Base-by-base conservation (phyloP, 2,329 filamentous ascomycete genomes). In the Penicillium sp. region DNA sequence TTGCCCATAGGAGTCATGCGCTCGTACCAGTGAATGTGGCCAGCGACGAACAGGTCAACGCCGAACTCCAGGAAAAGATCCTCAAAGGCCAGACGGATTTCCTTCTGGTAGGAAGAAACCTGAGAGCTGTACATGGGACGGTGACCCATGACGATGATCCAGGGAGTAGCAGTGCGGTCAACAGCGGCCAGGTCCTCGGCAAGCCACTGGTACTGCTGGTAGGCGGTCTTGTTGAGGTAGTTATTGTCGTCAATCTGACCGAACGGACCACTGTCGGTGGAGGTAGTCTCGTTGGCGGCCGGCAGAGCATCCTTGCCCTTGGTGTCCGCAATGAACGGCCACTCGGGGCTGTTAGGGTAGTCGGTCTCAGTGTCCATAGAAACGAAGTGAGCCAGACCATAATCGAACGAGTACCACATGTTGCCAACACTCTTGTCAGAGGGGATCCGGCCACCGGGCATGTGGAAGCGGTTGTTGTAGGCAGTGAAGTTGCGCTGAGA, bases 321-420 rank as follows among this genome's bases (percentile, higher is more conserved):
- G 48, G 77, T 55, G 31, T 81, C 78, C 3, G 71, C 68, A 4
- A 70, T 65, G 57, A 81, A 81, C 8, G 77, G 72, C 63, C 65
- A 79, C 48, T 76, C 72, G 9, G 80, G 80, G 55, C 73, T 77
- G 64, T 79, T 70, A 43, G 78, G 72, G 58, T 75, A 81, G 65
- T 82, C 80, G 31, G 80, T 82, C 64, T 82, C 80, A 20, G 70
- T 73, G 47, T 81, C 71, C 26, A 82, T 66, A 22, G 75, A 68
- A 57, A 82, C 68, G 55, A 82, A 82, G 63, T 82, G 80, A 2
- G 77, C 79, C 15, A 81, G 69, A 23, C 80, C 80, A 59, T 82
- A 81, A 69, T 82, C 79, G 60, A 81, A 82, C 1, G 77, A 80
- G 68, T 82, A 82, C 79, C 80, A 82, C 61, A 81, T 78, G 72